Evolutionary conservation across 2,329 filamentous ascomycete species (phyloP).

Genomic region (Corinectria fuckeliana): DNA sequence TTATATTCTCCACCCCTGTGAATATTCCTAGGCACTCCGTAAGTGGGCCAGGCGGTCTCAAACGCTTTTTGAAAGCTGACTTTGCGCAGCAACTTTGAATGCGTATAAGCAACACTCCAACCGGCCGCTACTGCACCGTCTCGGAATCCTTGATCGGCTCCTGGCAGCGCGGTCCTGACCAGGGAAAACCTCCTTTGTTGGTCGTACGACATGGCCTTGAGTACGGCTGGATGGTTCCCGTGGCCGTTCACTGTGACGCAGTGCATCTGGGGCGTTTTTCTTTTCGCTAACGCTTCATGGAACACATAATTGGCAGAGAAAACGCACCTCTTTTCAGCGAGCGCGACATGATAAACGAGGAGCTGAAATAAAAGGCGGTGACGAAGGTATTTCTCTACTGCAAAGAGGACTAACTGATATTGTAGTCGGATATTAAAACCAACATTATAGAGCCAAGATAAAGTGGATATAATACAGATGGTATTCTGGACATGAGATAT

Average conservation of each 20-base stretch:
- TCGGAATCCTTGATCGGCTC: constrained; percentile 57
- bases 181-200: constrained; percentile 52
- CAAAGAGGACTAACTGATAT: constrained; percentile 60
- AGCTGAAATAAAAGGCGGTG: constrained; percentile 42
- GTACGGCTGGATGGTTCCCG: constrained; percentile 51
- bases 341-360: constrained; percentile 42
- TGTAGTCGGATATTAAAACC: constrained; percentile 59
- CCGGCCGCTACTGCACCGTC: constrained; percentile 50
- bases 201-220: constrained; percentile 59
- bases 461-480: constrained; percentile 54
- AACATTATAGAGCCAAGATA: constrained; percentile 54
- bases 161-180: constrained; percentile 50
- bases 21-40: neutral
- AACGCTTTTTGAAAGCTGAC: neutral
- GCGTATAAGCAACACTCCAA: constrained; percentile 49
- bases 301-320: constrained; percentile 44
- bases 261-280: constrained; percentile 49
- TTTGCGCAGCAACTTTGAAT: constrained; percentile 52
- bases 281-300: constrained; percentile 45
- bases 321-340: constrained; percentile 47
- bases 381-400: constrained; percentile 63
- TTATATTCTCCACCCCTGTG: neutral
- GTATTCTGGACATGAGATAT: neutral
- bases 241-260: constrained; percentile 56
- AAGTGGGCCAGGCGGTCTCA: neutral